Percentiles rank a stretch among this genome's conserved stretches.
These are phyloP conservation scores for Chalaropsis ovoidea DNA, from an alignment of 2,329 filamentous ascomycete species.

Conservation along the genomic window DNA sequence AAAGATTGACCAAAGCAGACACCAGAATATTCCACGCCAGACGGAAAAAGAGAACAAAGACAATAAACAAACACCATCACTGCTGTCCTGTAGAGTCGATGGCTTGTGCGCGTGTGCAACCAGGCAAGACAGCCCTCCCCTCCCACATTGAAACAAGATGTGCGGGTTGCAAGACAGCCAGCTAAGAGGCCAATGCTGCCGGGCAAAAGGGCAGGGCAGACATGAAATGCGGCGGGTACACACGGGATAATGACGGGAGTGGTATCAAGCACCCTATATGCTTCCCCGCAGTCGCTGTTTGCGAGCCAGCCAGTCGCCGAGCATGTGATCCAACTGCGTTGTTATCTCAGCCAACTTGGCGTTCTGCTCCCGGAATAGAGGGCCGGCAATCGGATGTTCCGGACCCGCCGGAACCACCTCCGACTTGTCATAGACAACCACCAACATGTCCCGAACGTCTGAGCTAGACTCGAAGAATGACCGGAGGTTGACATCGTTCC, in stretches of 20 bases:
- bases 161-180: background rate
- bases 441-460: conserved; percentile 79
- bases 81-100: conserved; percentile 10
- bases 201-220: background rate
- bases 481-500: conserved; percentile 78
- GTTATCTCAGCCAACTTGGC: conserved; percentile 79
- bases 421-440: conserved; percentile 86
- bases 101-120: background rate
- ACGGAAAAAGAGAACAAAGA: conserved; percentile 19
- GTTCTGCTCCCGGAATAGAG: conserved; percentile 78
- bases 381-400: conserved; percentile 76
- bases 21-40: background rate
- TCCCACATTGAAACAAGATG: too few species aligned
- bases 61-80: conserved; percentile 10
- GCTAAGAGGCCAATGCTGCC: background rate
- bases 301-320: conserved; percentile 69
- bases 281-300: conserved; percentile 52
- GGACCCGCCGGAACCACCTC: conserved; percentile 66
- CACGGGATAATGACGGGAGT: background rate
- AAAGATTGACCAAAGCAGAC: conserved; percentile 11
- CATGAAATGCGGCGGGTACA: background rate
- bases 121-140: too few species aligned
- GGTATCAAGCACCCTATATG: conserved; percentile 31
- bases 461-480: conserved; percentile 75
- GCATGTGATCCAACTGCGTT: conserved; percentile 75